Conservation (phyloP, 2,329 filamentous ascomycete species). For the Aspergillus sp. region DNA sequence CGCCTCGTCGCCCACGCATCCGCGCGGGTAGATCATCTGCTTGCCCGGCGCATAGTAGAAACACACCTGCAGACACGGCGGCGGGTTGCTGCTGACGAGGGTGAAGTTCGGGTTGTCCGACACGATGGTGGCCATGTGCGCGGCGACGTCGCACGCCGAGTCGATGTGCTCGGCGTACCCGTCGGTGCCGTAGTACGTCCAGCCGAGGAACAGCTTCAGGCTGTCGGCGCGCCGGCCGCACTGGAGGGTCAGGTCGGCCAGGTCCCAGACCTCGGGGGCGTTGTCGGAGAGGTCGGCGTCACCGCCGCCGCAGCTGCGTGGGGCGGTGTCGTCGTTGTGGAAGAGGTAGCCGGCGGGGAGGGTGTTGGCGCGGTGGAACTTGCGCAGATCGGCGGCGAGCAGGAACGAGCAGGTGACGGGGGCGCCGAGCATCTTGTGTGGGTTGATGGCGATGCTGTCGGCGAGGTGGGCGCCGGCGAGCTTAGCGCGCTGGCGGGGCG, state of each 20-base stretch:
- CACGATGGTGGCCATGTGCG: constrained; percentile 56
- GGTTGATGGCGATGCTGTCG: constrained; percentile 77
- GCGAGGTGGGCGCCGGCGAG: constrained; percentile 64
- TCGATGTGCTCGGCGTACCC: constrained; percentile 66
- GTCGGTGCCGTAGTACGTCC: constrained; percentile 74
- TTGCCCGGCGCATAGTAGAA: constrained; percentile 71
- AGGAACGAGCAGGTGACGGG: constrained; percentile 88
- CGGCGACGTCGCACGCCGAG: constrained; percentile 61
- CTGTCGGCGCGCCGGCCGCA: constrained; percentile 80
- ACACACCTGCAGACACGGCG: constrained; percentile 87
- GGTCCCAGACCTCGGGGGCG: constrained; percentile 63
- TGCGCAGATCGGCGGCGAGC: constrained; percentile 62
- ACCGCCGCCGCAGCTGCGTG: constrained; percentile 11
- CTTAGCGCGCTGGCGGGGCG: constrained; percentile 51
- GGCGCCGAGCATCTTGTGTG: constrained; percentile 94
- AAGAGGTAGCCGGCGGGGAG: constrained; percentile 80
- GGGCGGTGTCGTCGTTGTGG: constrained; percentile 46
- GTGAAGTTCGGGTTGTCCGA: constrained; percentile 50
- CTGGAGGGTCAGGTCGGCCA: constrained; percentile 87
- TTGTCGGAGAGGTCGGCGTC: constrained; percentile 19
- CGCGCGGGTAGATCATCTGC: constrained; percentile 31
- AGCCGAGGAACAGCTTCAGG: constrained; percentile 77
- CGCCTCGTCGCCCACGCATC: constrained; percentile 23
- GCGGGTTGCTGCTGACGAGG: constrained; percentile 64
- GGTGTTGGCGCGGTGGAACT: constrained; percentile 77